Evolutionary conservation across 768 basidiomycete genomes (phyloP), one percentile per base, ranked within the genome.

Genomic region (Podaxis pistillaris): DNA sequence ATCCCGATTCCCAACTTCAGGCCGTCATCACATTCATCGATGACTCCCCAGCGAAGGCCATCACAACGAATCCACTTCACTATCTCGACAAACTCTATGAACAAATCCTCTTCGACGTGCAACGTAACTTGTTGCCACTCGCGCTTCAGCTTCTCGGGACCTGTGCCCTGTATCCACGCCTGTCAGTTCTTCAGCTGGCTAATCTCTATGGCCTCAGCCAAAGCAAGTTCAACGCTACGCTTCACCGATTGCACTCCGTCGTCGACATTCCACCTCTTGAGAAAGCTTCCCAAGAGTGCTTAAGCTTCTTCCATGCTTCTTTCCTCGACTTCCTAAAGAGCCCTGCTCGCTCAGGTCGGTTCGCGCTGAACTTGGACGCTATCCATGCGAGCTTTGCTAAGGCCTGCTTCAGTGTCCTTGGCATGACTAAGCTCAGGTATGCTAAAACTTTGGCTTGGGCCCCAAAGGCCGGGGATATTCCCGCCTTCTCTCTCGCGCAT

Each of bases 11-110:
- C 2, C 52, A 55, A 15, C 52, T 55, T 22, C 8, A 46, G 13
- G 52, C 26, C 15, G 26, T 61, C 41, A 33, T 61, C 26, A 6
- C 22, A n/a, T 61, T 61, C 53, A 54, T 61, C 41, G 50, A 60
- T 11, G 41, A 59, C 4, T 38, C 60, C 1, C 6, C 59, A 11
- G 24, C 50, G 1, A 28, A 9, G 24, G 7, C 59, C 24, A 33
- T 17, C 3, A 60, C 50, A 30, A 40, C 51, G 19, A 61, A 55
- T 33, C 52, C 60, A 1, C 50, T 61, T 5, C n/a, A 61, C 9
- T 36, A 30, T 36, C 52, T 61, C 41, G 60, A 61, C 40, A n/a
- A n/a, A 12, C 19, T 61, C 7, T 61, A 61, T 41, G 13, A 24
- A 7, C 40, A 36, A 33, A 55, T 61, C 8, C 38, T 61, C 17